Conservation (phyloP, 2,329 filamentous ascomycete genomes). For the Fusarium pininemorale region DNA sequence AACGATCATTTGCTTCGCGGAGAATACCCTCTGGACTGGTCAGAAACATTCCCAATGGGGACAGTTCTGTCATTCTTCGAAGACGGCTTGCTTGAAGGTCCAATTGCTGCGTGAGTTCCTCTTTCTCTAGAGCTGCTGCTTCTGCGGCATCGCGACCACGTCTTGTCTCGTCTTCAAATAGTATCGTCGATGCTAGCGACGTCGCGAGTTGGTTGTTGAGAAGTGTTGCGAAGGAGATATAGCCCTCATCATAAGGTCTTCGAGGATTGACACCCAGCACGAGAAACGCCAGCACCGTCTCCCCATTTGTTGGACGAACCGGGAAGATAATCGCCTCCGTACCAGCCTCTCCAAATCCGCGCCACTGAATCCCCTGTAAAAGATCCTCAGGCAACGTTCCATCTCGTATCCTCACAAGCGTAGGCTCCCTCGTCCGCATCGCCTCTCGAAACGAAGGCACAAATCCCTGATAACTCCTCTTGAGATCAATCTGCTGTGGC, state of each 20-base stretch:
- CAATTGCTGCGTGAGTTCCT: conserved; percentile 47
- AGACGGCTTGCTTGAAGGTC: conserved; percentile 49
- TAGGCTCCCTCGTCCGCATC: conserved; percentile 49
- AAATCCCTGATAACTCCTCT: conserved; percentile 47
- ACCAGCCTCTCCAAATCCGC: conserved; percentile 70
- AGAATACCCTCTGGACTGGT: conserved; percentile 52
- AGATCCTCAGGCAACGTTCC: conserved; percentile 66
- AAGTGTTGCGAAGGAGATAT: conserved; percentile 64
- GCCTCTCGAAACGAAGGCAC: conserved; percentile 50
- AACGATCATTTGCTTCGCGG: conserved; percentile 56
- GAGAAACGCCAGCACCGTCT: conserved; percentile 71
- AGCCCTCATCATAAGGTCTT: conserved; percentile 74
- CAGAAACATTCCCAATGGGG: conserved; percentile 51
- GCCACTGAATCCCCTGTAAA: conserved; percentile 65
- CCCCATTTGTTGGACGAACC: conserved; percentile 70
- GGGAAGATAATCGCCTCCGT: conserved; percentile 71
- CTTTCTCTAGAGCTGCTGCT: conserved; percentile 46
- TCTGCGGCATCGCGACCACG: conserved; percentile 53
- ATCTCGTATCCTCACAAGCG: conserved; percentile 50
- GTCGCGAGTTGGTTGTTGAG: conserved; percentile 63
- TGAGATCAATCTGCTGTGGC: conserved; percentile 48
- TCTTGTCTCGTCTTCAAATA: conserved; percentile 72
- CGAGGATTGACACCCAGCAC: conserved; percentile 74
- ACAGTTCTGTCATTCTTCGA: conserved; percentile 50
- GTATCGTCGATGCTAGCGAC: conserved; percentile 69